These are phyloP conservation scores for Globisporangium middletonii DNA, from an alignment of 352 stramenopile genomes.

Conservation along the genomic window DNA sequence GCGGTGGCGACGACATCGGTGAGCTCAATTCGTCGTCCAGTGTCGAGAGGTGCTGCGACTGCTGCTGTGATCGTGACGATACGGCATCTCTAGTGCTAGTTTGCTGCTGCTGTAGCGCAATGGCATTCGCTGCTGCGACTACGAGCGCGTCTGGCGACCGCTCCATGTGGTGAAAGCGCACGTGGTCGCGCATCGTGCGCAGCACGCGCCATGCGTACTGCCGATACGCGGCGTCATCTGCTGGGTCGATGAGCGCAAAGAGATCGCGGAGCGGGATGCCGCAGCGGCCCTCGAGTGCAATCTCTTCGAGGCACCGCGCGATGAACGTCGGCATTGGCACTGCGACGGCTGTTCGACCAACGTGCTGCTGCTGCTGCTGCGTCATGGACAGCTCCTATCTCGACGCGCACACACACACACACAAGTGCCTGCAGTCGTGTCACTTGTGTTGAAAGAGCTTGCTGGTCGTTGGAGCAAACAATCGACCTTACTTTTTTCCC, in stretches of 20 bases:
- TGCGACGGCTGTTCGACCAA: neutral
- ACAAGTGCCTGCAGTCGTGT: neutral
- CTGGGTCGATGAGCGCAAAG: constrained; percentile 51
- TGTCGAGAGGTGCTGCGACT: neutral
- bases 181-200: constrained; percentile 39
- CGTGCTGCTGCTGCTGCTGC: constrained; percentile 10
- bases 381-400: neutral
- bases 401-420: neutral
- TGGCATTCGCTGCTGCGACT: neutral
- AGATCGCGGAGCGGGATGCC: constrained; percentile 55
- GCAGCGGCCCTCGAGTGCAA: constrained; percentile 70
- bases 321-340: constrained; percentile 59
- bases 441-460: no score
- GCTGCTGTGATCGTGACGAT: neutral
- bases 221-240: constrained; percentile 46
- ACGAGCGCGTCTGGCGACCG: constrained; percentile 10
- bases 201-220: constrained; percentile 61
- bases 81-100: neutral
- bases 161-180: constrained; percentile 65
- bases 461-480: no score
- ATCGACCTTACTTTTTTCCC: no score
- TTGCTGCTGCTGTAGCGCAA: neutral
- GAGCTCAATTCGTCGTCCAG: neutral
- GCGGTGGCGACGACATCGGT: constrained; percentile 7
- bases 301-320: constrained; percentile 73